phyloP scores from a whole-genome alignment of 306 rosid species.

The Pueraria montana region DNA sequence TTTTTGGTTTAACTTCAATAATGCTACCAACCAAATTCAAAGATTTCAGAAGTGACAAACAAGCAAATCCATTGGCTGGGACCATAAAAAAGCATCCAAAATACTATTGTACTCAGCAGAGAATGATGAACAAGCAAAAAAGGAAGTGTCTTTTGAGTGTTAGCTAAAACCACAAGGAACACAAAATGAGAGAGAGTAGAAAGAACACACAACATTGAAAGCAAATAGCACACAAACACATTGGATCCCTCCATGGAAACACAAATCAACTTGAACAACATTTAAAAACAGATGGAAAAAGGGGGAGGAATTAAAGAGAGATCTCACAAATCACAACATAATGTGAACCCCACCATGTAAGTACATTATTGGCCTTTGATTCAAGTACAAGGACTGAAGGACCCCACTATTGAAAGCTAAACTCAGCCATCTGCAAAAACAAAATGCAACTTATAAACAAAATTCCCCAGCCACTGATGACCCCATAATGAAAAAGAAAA shows the following conservation, averaged over 20 bases:
- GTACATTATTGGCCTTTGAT: constrained; percentile 61
- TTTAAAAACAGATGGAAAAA: constrained; percentile 6
- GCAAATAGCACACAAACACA: constrained; percentile 43
- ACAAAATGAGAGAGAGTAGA: background rate
- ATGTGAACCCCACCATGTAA: constrained; percentile 49
- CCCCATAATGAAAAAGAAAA: background rate
- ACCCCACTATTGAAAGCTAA: constrained; percentile 52
- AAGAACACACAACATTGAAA: constrained; percentile 40
- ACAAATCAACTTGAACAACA: constrained; percentile 49
- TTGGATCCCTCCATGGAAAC: constrained; percentile 70
- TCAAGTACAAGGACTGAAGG: constrained; percentile 45
- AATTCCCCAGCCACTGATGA: background rate
- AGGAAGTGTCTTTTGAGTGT: constrained; percentile 38
- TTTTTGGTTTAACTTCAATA: background rate
- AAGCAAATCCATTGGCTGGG: constrained; percentile 34
- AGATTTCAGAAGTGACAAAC: constrained; percentile 45
- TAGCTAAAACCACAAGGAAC: constrained; percentile 33
- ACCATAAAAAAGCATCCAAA: constrained; percentile 42
- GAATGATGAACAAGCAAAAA: constrained; percentile 22
- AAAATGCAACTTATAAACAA: constrained; percentile 8
- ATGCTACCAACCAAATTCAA: background rate
- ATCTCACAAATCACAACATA: constrained; percentile 47
- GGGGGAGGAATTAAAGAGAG: constrained; percentile 31
- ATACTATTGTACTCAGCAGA: constrained; percentile 35
- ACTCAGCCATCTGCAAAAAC: constrained; percentile 71